A percentile compares a stretch with the other conserved stretches of the same genome.
Conservation (phyloP, 306 rosid genomes). For the Boehmeria nivea region DNA sequence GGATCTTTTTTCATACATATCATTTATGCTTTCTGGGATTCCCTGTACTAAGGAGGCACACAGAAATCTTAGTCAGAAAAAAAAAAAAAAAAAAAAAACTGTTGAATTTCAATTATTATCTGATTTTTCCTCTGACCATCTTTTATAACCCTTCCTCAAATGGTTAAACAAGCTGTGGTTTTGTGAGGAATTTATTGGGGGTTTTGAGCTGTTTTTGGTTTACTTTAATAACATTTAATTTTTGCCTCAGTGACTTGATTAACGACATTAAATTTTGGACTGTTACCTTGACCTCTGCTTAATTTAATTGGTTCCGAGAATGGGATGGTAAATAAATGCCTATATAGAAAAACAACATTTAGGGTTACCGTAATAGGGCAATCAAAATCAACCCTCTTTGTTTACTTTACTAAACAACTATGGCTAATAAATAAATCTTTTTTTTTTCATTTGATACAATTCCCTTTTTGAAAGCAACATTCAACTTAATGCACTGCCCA, state of each 20-base stretch:
- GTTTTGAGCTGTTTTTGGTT: conserved; percentile 9
- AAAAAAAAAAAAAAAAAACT: no score
- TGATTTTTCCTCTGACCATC: background rate
- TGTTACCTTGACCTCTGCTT: background rate
- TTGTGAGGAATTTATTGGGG: background rate
- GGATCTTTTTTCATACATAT: background rate
- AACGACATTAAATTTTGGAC: background rate
- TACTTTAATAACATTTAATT: conserved; percentile 1
- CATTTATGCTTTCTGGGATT: conserved; percentile 6
- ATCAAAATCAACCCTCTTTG: background rate
- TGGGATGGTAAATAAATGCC: background rate
- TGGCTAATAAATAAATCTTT: background rate
- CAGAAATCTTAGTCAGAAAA: conserved; percentile 2
- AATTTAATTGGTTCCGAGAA: background rate
- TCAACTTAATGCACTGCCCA: background rate
- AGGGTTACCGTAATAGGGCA: background rate
- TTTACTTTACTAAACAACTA: background rate
- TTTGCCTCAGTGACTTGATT: background rate
- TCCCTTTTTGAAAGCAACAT: conserved; percentile 15
- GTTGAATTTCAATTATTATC: background rate
- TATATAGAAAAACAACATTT: background rate
- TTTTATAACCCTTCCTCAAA: conserved; percentile 3
- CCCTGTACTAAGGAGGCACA: background rate
- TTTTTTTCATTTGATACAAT: background rate
- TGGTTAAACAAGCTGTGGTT: conserved; percentile 9